Percentiles rank a stretch among this genome's conserved stretches.
Evolutionary conservation across 805 yeast species (phyloP).

Genomic region (Saccharomycopsis sp.): DNA sequence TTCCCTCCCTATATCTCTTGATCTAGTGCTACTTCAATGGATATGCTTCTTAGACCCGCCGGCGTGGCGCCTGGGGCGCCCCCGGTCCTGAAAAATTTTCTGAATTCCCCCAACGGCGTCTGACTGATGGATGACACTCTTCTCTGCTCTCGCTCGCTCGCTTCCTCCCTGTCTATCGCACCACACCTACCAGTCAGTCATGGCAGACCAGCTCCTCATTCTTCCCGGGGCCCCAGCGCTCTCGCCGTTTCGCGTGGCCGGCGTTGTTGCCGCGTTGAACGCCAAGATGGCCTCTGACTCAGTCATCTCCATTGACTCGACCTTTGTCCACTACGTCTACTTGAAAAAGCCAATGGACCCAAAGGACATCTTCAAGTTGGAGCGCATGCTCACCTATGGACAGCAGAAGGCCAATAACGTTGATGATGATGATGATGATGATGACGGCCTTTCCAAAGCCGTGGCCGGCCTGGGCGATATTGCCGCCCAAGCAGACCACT

Average conservation of each 20-base stretch:
- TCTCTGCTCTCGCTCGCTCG: background rate
- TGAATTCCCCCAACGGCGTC: background rate
- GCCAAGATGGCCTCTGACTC: constrained; percentile 41
- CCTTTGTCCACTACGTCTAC: constrained; percentile 75
- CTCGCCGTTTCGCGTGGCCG: constrained; percentile 76
- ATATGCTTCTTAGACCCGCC: background rate
- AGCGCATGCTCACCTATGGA: no score
- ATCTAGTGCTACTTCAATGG: no score
- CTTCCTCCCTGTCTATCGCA: background rate
- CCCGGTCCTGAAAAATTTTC: background rate
- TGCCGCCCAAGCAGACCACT: background rate
- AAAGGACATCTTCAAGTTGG: background rate
- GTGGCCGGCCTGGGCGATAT: constrained; percentile 22
- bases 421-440: no score
- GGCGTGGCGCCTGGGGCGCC: background rate
- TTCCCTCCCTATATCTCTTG: no score
- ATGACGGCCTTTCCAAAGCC: constrained; percentile 29
- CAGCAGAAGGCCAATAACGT: no score
- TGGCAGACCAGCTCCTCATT: constrained; percentile 22
- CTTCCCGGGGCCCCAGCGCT: constrained; percentile 87
- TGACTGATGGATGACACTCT: background rate
- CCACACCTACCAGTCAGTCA: background rate
- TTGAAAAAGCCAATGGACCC: constrained; percentile 28
- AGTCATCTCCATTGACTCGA: constrained; percentile 60
- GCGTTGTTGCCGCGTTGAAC: constrained; percentile 63